Evolutionary conservation across 192 early-diverging fungal species (phyloP).

Genomic region (Funneliformis geosporum): DNA sequence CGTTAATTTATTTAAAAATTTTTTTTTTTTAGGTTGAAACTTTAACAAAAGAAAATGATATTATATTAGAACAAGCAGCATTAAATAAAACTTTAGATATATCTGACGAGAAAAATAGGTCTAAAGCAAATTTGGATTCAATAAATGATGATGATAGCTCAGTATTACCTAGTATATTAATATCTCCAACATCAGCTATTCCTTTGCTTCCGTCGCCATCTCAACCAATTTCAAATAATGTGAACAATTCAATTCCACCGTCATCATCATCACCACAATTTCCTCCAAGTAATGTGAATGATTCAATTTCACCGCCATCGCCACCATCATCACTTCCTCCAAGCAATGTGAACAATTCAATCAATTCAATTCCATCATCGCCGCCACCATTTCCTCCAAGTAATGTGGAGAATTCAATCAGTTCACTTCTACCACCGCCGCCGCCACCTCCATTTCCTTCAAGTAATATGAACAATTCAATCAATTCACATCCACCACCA

Average conservation of each 20-base stretch:
- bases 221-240: slow-evolving; percentile 24
- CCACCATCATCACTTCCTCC: too few relatives aligned
- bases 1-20: background rate
- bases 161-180: background rate
- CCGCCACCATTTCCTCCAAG: slow-evolving; percentile 32
- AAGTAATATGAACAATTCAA: too few relatives aligned
- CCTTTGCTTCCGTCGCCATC: slow-evolving; percentile 15
- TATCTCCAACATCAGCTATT: slow-evolving; percentile 32
- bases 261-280: background rate
- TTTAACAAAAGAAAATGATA: background rate
- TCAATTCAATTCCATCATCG: too few relatives aligned
- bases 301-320: slow-evolving; percentile 28
- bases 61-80: background rate
- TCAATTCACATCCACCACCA: slow-evolving; percentile 23
- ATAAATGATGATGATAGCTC: background rate
- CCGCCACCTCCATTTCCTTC: too few relatives aligned
- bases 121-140: background rate
- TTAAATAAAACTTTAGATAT: background rate
- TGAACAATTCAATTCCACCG: slow-evolving; percentile 14
- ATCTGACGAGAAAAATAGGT: too few relatives aligned
- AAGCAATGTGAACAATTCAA: too few relatives aligned
- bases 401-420: too few relatives aligned
- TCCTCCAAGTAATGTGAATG: slow-evolving; percentile 13
- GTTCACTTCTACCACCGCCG: background rate
- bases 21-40: slow-evolving; percentile 9